Conservation (phyloP, 176 grass and related monocot genomes). For the Aegilops longissima region DNA sequence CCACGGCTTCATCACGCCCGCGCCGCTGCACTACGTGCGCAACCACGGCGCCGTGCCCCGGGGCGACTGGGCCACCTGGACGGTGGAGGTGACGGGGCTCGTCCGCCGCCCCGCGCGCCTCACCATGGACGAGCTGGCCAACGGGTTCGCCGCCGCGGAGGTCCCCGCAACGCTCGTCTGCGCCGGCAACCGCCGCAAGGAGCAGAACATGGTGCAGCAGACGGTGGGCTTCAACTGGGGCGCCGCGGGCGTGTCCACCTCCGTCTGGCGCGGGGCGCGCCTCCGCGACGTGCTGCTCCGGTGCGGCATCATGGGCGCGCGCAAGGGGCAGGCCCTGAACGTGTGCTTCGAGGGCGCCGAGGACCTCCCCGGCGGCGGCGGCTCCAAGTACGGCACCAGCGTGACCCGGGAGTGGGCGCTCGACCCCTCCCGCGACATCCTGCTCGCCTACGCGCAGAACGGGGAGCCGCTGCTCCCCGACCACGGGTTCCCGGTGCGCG, state of each 20-base stretch:
- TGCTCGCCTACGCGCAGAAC: conserved; percentile 96
- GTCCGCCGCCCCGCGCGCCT: conserved; percentile 43
- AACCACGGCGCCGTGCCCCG: conserved; percentile 79
- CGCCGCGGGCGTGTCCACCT: conserved; percentile 61
- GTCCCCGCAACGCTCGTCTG: conserved; percentile 60
- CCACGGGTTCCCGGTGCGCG: conserved; percentile 80
- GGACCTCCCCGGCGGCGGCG: conserved; percentile 83
- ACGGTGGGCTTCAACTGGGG: conserved; percentile 96
- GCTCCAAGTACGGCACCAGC: conserved; percentile 86
- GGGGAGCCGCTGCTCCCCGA: conserved; percentile 66
- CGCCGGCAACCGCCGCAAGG: conserved; percentile 91
- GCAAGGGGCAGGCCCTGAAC: conserved; percentile 44
- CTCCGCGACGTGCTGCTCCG: conserved; percentile 69
- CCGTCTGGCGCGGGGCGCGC: conserved; percentile 71
- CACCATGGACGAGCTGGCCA: conserved; percentile 67
- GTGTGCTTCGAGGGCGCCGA: conserved; percentile 93
- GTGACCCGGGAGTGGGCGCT: conserved; percentile 65
- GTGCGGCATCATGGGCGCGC: conserved; percentile 52
- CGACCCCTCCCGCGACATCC: conserved; percentile 67
- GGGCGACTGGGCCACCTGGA: conserved; percentile 59
- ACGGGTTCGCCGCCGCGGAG: conserved; percentile 49
- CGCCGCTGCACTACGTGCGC: conserved; percentile 85
- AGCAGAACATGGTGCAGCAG: conserved; percentile 90
- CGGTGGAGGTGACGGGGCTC: conserved; percentile 69
- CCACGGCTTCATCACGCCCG: conserved; percentile 92